phyloP scores from a whole-genome alignment of 2,329 filamentous ascomycete genomes.

The Scopulariopsis brevicaulis region DNA sequence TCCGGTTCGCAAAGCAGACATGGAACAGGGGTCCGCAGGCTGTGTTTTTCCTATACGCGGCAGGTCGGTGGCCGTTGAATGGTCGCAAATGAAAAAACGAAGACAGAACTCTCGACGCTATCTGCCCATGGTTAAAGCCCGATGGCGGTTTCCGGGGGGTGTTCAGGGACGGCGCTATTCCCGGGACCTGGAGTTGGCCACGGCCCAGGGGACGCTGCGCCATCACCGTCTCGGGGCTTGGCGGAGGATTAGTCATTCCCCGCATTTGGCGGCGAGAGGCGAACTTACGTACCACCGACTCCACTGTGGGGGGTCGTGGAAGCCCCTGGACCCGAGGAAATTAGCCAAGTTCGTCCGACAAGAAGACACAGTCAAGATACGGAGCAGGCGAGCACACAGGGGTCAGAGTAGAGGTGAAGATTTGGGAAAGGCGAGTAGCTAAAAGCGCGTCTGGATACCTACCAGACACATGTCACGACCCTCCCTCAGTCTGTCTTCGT shows the following conservation, averaged over 20 bases:
- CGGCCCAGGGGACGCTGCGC: neutral
- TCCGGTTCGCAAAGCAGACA: neutral
- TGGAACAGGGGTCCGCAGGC: neutral
- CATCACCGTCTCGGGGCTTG: neutral
- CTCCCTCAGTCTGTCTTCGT: no score
- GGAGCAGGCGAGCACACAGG: no score
- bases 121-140: neutral
- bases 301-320: neutral
- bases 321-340: neutral
- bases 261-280: neutral
- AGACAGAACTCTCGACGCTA: neutral
- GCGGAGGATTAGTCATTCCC: neutral
- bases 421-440: no score
- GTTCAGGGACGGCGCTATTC: neutral
- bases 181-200: neutral
- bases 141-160: neutral
- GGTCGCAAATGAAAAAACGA: neutral
- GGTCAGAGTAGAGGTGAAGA: no score
- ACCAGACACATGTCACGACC: no score
- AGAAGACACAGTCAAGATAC: no score
- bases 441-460: no score
- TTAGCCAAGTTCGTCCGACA: neutral
- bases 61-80: neutral
- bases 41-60: neutral
- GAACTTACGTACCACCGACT: neutral